Base-by-base conservation (phyloP, 2,329 filamentous ascomycete genomes). In the Diaporthe ilicicola region DNA sequence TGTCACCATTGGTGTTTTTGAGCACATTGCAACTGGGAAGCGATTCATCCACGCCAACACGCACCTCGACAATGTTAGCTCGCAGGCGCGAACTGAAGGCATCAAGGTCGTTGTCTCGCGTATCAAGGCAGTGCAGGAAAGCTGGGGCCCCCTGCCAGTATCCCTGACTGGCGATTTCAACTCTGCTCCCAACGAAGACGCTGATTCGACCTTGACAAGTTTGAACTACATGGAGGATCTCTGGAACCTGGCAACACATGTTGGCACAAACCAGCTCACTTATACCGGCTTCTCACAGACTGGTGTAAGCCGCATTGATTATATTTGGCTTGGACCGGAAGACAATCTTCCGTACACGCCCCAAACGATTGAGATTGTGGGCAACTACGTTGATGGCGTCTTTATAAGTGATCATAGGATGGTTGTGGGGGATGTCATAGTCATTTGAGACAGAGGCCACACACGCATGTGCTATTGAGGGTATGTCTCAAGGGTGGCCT, bases 51-150 rank as follows among this genome's bases (percentile, higher is more conserved):
- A 84, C 7, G 79, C 87, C 77, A 85, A 82, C 74, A 89, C 88
- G 22, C 88, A 89, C 74, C 80, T 89, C 7, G 88, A 89, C 76
- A 80, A 89, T 62, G 77, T 81, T 46, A 85, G 86, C 9, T 71
- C 73, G 0, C 73, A 79, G 34, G 80, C 84, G 3, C 79, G 87
- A 9, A 76, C 76, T 51, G 81, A 87, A 75, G 81, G 82, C 64
- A 89, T 85, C 34, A 82, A 82, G 74, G 76, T 87, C 7, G 81
- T 86, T 9, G 74, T 85, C 29, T 73, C 74, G 24, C 74, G 77
- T n/a, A 77, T 83, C 27, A 76, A 81, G 73, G 53, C 74, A 34
- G 74, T 72, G 24, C 74, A 72, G 67, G 32, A 48, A n/a, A 53
- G 50, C 8, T 70, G 67, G 34, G 66, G 80, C 0, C 79, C 50